Percentiles rank a stretch among this genome's conserved stretches.
phyloP scores from a whole-genome alignment of 768 basidiomycete species.

The Terana coerulea region DNA sequence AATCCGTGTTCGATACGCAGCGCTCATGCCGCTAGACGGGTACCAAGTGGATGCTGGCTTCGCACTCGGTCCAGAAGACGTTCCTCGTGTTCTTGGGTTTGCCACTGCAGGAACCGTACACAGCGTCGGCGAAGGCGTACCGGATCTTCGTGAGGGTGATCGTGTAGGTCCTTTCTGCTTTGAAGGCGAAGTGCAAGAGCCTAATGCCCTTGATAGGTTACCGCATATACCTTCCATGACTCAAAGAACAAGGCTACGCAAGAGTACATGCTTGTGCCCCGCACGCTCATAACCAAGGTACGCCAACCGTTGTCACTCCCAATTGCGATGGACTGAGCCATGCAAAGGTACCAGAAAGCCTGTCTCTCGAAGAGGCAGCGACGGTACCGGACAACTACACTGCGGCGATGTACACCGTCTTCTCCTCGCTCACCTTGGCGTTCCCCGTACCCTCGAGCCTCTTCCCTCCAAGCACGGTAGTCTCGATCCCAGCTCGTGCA shows the following conservation, averaged over 20 bases:
- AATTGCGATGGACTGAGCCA: neutral
- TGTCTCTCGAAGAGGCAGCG: neutral
- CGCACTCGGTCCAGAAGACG: neutral
- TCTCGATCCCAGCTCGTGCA: neutral
- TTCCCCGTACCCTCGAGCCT: neutral
- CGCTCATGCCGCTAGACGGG: neutral
- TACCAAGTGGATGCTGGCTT: neutral
- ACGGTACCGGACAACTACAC: slow-evolving; percentile 1
- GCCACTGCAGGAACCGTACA: neutral
- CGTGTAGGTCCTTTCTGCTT: neutral
- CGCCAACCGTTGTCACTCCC: neutral
- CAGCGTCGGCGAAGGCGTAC: slow-evolving; percentile 2
- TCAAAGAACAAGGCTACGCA: neutral
- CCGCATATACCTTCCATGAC: neutral
- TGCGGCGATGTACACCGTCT: neutral
- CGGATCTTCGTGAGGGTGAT: slow-evolving; percentile 1
- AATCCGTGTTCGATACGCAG: neutral
- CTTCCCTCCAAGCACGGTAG: neutral
- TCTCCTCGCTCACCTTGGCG: neutral
- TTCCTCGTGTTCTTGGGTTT: slow-evolving; percentile 1
- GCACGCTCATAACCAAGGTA: neutral
- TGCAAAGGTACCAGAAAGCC: neutral
- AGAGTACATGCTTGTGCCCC: slow-evolving; percentile 2
- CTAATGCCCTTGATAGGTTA: neutral
- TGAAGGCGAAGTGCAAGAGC: neutral